Evolutionary conservation across 2,329 filamentous ascomycete species (phyloP).

Genomic region (Phoma sp.): DNA sequence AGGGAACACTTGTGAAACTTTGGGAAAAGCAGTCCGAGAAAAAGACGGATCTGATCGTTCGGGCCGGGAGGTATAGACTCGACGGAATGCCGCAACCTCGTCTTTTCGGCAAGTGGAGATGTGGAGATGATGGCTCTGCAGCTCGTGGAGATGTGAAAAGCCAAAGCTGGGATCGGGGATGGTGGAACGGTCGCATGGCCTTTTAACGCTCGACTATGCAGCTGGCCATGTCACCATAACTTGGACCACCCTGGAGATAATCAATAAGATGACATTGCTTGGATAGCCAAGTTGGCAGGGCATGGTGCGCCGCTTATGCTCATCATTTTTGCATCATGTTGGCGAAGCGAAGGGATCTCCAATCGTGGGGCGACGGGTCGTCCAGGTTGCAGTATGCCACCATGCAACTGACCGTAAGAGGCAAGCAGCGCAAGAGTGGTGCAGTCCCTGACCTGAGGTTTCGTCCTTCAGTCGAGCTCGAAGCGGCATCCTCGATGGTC

Average conservation of each 20-base stretch:
- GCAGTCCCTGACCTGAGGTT: background rate
- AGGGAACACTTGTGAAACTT: conserved; percentile 11
- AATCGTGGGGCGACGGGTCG: conserved; percentile 1
- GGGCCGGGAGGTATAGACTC: conserved; percentile 9
- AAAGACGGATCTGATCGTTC: conserved; percentile 5
- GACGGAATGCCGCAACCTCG: conserved; percentile 9
- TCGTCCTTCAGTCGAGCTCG: background rate
- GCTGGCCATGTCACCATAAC: background rate
- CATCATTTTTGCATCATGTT: conserved; percentile 12
- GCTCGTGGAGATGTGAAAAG: conserved; percentile 1
- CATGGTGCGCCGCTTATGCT: conserved; percentile 13
- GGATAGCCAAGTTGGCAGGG: background rate
- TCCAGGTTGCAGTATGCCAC: conserved; percentile 2
- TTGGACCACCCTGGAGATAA: background rate
- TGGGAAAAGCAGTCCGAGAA: conserved; percentile 8
- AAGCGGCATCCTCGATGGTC: background rate
- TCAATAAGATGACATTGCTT: background rate
- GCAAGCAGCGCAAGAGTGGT: conserved; percentile 2
- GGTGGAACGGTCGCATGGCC: background rate
- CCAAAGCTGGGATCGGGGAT: background rate
- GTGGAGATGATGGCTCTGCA: background rate
- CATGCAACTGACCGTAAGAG: conserved; percentile 13
- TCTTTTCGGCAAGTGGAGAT: conserved; percentile 13
- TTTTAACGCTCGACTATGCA: background rate
- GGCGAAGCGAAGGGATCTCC: conserved; percentile 13